phyloP scores from a whole-genome alignment of 2,329 filamentous ascomycete species.

The Sphaerulina vaccinii region DNA sequence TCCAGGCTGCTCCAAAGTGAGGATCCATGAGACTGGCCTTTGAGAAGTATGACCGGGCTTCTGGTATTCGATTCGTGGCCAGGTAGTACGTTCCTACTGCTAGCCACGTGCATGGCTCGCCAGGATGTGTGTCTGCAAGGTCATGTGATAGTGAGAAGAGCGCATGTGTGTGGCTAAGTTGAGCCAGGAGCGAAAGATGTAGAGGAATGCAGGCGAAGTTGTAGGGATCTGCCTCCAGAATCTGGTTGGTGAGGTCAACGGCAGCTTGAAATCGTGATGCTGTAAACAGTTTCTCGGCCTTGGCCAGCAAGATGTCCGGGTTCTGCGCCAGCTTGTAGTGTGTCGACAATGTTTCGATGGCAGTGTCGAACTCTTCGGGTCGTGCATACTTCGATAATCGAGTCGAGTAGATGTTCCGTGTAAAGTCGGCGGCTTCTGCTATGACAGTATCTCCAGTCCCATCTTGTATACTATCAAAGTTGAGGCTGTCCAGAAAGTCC shows the following conservation, averaged over 20 bases:
- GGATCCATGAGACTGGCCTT: conserved; percentile 97
- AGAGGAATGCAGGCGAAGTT: conserved; percentile 87
- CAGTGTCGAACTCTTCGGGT: conserved; percentile 75
- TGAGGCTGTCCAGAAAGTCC: conserved; percentile 79
- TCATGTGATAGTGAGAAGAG: conserved; percentile 92
- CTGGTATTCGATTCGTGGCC: conserved; percentile 81
- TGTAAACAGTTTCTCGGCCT: conserved; percentile 88
- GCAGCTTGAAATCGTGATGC: conserved; percentile 92
- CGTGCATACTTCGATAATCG: conserved; percentile 93
- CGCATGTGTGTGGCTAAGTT: conserved; percentile 80
- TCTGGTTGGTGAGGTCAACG: conserved; percentile 75
- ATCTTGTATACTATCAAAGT: conserved; percentile 80
- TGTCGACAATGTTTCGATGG: conserved; percentile 86
- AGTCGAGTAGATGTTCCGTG: conserved; percentile 93
- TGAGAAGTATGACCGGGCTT: conserved; percentile 92
- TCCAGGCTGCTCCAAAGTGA: conserved; percentile 96
- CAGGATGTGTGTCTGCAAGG: conserved; percentile 84
- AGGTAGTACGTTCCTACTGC: conserved; percentile 96
- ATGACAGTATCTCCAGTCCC: conserved; percentile 57
- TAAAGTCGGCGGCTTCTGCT: conserved; percentile 89
- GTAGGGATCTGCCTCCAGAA: conserved; percentile 81
- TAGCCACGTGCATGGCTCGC: conserved; percentile 88
- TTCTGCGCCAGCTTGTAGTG: conserved; percentile 88
- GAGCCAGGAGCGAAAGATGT: conserved; percentile 86
- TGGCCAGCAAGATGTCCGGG: conserved; percentile 83